Conservation (phyloP, 176 grass and related monocot genomes). For the Triticum dicoccoides region DNA sequence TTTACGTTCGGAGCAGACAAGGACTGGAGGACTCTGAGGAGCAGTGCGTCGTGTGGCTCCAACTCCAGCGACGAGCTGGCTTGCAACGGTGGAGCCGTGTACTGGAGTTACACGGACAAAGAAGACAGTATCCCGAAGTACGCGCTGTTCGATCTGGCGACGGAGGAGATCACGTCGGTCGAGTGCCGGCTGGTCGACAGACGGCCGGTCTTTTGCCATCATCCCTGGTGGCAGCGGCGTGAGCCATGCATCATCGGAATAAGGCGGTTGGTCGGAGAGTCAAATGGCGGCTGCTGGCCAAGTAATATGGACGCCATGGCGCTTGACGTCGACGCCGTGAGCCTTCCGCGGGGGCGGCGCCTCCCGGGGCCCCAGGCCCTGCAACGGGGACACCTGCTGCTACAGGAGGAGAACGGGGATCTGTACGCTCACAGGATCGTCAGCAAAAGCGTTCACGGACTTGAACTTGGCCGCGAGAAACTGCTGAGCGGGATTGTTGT, state of each 20-base stretch:
- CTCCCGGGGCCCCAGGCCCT: background rate
- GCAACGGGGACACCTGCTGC: background rate
- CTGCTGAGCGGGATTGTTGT: background rate
- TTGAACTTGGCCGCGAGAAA: background rate
- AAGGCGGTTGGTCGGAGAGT: background rate
- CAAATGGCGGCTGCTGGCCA: background rate
- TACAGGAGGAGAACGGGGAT: background rate
- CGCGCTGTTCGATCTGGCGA: background rate
- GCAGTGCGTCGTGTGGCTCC: background rate
- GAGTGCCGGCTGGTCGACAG: background rate
- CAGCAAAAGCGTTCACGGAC: background rate
- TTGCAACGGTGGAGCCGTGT: background rate
- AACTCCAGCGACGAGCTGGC: background rate
- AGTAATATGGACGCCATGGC: background rate
- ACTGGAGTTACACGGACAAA: slow-evolving; percentile 1
- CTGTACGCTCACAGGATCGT: background rate
- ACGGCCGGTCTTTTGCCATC: background rate
- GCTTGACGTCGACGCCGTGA: background rate
- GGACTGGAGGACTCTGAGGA: background rate
- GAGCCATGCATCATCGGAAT: background rate
- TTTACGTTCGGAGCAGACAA: background rate
- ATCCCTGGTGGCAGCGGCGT: background rate
- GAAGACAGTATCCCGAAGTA: background rate
- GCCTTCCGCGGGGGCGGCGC: background rate
- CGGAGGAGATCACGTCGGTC: background rate